A percentile compares a stretch with the other conserved stretches of the same genome.
Evolutionary conservation across 2,329 filamentous ascomycete species (phyloP).

Genomic region (Graphilbum fragrans): DNA sequence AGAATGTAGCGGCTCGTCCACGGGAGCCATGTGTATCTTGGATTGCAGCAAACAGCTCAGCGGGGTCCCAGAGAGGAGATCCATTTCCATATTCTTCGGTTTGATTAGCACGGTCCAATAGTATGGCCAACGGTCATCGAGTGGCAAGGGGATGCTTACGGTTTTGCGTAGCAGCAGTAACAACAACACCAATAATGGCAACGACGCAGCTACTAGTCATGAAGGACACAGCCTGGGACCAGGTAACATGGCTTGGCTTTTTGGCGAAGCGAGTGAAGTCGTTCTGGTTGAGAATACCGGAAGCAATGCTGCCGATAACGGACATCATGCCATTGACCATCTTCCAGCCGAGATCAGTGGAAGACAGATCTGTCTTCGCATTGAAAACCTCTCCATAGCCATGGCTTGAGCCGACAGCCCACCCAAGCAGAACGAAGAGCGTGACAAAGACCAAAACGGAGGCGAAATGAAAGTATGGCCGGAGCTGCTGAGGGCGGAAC

Average conservation of each 20-base stretch:
- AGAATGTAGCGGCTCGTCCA: slow-evolving; percentile 29
- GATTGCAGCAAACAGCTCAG: slow-evolving; percentile 24
- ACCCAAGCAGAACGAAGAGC: slow-evolving; percentile 24
- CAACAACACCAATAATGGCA: neutral
- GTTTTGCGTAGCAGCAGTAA: neutral
- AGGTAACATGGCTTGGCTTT: slow-evolving; percentile 9
- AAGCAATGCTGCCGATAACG: slow-evolving; percentile 28
- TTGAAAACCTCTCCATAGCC: slow-evolving; percentile 26
- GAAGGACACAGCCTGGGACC: neutral
- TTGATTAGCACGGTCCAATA: neutral
- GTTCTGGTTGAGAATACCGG: slow-evolving; percentile 30
- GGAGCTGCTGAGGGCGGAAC: slow-evolving; percentile 26
- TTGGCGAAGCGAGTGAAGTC: slow-evolving; percentile 31
- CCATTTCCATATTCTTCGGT: slow-evolving; percentile 16
- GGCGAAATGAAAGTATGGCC: slow-evolving; percentile 26
- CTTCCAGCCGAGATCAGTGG: slow-evolving; percentile 19
- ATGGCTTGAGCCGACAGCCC: slow-evolving; percentile 42
- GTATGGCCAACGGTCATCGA: neutral
- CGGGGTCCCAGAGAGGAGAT: slow-evolving; percentile 32
- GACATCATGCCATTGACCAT: slow-evolving; percentile 21
- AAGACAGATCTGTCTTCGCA: slow-evolving; percentile 6
- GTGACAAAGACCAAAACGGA: slow-evolving; percentile 23
- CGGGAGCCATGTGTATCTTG: slow-evolving; percentile 18
- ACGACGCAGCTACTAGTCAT: neutral
- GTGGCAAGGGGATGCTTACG: no score